Conservation (phyloP, 2,329 filamentous ascomycete genomes). For the Metarhizium album region DNA sequence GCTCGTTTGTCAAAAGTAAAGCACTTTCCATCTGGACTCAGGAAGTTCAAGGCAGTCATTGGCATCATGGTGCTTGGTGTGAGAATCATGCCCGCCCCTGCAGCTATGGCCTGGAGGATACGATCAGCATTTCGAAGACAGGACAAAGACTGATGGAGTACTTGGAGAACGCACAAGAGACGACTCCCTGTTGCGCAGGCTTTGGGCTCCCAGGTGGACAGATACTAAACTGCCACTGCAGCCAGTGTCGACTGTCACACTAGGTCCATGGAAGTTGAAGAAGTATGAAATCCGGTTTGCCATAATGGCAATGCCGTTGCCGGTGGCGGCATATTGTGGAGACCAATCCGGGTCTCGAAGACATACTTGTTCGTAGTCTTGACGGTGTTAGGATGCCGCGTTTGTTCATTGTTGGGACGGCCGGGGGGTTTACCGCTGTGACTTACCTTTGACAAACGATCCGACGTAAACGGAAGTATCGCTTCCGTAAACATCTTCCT, state of each 20-base stretch:
- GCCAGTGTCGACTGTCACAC: slow-evolving; percentile 48
- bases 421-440: not conserved
- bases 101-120: slow-evolving; percentile 31
- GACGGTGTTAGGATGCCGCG: not conserved
- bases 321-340: slow-evolving; percentile 41
- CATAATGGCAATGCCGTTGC: slow-evolving; percentile 41
- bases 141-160: not conserved
- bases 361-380: slow-evolving; percentile 41
- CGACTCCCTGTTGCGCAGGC: slow-evolving; percentile 33
- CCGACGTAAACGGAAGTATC: slow-evolving; percentile 39
- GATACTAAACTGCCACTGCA: slow-evolving; percentile 46
- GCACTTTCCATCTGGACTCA: slow-evolving; percentile 39
- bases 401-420: not conserved
- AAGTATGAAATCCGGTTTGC: slow-evolving; percentile 45
- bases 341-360: slow-evolving; percentile 38
- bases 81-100: slow-evolving; percentile 41
- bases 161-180: slow-evolving; percentile 21
- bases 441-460: slow-evolving; percentile 36
- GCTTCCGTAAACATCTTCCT: slow-evolving; percentile 31
- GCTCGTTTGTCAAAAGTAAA: slow-evolving; percentile 47
- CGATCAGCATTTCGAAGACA: not conserved
- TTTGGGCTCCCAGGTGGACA: slow-evolving; percentile 41
- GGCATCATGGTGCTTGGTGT: slow-evolving; percentile 45
- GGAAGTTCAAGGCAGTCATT: slow-evolving; percentile 43
- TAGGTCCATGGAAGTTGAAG: slow-evolving; percentile 44